Conservation (phyloP, 768 basidiomycete species). For the Mycena floridula region DNA sequence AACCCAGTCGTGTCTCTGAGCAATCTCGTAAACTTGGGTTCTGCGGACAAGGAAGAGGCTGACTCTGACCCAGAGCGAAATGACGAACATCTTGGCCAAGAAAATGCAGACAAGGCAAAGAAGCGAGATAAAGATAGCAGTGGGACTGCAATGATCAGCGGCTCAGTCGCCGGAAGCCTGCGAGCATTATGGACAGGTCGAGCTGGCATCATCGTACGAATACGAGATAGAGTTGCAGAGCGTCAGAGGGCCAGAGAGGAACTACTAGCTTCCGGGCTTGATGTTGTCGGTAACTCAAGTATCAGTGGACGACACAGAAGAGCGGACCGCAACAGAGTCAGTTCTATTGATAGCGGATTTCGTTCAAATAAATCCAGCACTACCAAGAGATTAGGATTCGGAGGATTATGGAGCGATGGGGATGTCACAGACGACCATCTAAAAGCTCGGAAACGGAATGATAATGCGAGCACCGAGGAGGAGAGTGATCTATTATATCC, state of each 20-base stretch:
- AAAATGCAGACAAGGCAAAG: no score
- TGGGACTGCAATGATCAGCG: slow-evolving; percentile 1
- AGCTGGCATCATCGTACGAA: slow-evolving; percentile 1
- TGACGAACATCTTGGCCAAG: neutral
- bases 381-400: neutral
- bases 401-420: slow-evolving; percentile 6
- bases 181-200: slow-evolving; percentile 9
- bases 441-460: neutral
- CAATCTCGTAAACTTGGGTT: neutral
- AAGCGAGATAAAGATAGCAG: neutral
- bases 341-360: slow-evolving; percentile 1
- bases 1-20: neutral
- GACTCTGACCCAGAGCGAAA: neutral
- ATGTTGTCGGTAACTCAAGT: neutral
- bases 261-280: neutral
- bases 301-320: neutral
- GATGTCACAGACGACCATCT: slow-evolving; percentile 4
- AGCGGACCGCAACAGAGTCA: neutral
- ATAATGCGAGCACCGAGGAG: slow-evolving; percentile 6
- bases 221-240: slow-evolving; percentile 5
- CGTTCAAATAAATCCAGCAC: neutral
- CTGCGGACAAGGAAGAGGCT: neutral
- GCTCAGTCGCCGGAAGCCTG: slow-evolving; percentile 3
- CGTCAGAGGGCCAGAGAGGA: slow-evolving; percentile 1
- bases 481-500: slow-evolving; percentile 15